phyloP scores from a whole-genome alignment of 148 eudicot genomes.

The Persicaria tinctoria region DNA sequence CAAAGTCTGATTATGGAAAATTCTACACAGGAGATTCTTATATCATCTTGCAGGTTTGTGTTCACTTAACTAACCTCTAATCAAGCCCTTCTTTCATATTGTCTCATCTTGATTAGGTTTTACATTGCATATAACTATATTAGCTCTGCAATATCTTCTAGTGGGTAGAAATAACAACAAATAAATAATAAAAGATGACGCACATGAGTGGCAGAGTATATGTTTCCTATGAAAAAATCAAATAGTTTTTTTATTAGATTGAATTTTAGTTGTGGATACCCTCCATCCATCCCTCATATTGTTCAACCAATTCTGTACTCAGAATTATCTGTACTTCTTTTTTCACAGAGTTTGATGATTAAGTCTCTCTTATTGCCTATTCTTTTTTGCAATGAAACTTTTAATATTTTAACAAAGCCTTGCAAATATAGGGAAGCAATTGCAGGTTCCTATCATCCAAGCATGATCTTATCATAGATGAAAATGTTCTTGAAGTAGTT shows the following conservation, averaged over 20 bases:
- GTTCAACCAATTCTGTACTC: not conserved
- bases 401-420: not conserved
- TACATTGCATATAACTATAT: not conserved
- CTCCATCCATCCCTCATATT: not conserved
- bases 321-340: not conserved
- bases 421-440: not conserved
- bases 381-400: not conserved
- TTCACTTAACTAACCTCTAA: not conserved
- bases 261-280: not conserved
- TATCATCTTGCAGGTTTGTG: constrained; percentile 54
- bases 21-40: constrained; percentile 93
- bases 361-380: not conserved
- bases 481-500: not conserved
- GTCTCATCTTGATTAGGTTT: not conserved
- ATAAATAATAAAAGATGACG: too few species aligned
- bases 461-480: not conserved
- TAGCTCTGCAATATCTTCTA: not conserved
- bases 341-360: not conserved
- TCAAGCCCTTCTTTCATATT: not conserved
- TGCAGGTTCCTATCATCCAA: not conserved
- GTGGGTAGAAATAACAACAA: too few species aligned
- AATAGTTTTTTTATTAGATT: not conserved
- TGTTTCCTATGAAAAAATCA: not conserved
- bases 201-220: not conserved
- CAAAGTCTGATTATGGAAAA: constrained; percentile 87